Percentiles rank a stretch among this genome's conserved stretches.
Conservation (phyloP, 192 early-diverging fungal species). For the Gorgonomyces haynaldii region DNA sequence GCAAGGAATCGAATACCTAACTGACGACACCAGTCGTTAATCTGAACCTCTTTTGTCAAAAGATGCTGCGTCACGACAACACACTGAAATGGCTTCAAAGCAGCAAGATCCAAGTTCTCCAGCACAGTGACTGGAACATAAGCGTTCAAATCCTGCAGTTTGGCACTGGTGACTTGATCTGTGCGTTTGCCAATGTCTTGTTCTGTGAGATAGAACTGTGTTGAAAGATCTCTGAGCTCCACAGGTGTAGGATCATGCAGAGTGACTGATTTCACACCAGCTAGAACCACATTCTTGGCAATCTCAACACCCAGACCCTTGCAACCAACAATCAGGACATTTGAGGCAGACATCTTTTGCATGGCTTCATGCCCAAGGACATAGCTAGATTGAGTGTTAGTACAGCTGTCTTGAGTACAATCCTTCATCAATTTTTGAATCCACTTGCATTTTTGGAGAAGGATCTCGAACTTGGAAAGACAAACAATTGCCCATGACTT, state of each 20-base stretch:
- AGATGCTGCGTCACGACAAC: constrained; percentile 81
- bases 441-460: constrained; percentile 3
- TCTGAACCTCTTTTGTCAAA: constrained; percentile 63
- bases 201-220: constrained; percentile 79
- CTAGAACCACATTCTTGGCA: constrained; percentile 95
- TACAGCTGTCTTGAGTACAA: constrained; percentile 98
- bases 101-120: constrained; percentile 56
- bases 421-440: constrained; percentile 74
- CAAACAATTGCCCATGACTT: no score
- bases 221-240: constrained; percentile 73
- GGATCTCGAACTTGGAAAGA: no score
- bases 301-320: constrained; percentile 97
- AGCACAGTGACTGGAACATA: constrained; percentile 87
- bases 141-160: constrained; percentile 88
- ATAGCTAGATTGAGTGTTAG: background rate
- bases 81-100: constrained; percentile 31
- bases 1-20: constrained; percentile 72
- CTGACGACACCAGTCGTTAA: constrained; percentile 64
- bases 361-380: constrained; percentile 83
- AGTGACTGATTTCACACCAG: constrained; percentile 98
- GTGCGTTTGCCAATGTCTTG: constrained; percentile 81
- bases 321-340: constrained; percentile 91
- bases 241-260: constrained; percentile 75
- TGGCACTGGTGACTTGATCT: constrained; percentile 59
- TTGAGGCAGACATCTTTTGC: constrained; percentile 93